Percentiles rank a stretch among this genome's conserved stretches.
Evolutionary conservation across 2,329 filamentous ascomycete genomes (phyloP).

Genomic region (Ophiostoma sp.): DNA sequence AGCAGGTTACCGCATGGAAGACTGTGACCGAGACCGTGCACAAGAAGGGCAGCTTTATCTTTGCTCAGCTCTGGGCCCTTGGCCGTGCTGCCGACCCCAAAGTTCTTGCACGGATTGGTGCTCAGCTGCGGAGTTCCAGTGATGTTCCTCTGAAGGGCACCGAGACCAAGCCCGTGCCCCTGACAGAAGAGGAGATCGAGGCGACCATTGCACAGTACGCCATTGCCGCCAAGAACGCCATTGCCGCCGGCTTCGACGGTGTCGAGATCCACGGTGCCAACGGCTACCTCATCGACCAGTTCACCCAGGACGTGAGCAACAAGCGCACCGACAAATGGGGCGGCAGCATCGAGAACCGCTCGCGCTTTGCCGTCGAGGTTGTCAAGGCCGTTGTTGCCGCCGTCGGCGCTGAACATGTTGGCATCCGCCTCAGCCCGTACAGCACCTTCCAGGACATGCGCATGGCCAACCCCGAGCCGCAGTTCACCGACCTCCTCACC

Average conservation of each 20-base stretch:
- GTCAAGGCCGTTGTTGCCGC: conserved; percentile 45
- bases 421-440: conserved; percentile 51
- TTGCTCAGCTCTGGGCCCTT: conserved; percentile 19
- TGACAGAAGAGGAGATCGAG: conserved; percentile 62
- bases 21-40: conserved; percentile 57
- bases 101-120: conserved; percentile 3
- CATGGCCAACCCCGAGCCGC: conserved; percentile 51
- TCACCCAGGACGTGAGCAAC: conserved; percentile 51
- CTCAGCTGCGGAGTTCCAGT: conserved; percentile 10
- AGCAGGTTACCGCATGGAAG: conserved; percentile 55
- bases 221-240: conserved; percentile 47
- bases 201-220: conserved; percentile 56
- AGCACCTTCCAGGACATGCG: conserved; percentile 52
- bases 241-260: conserved; percentile 61
- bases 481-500: conserved; percentile 48
- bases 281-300: conserved; percentile 67
- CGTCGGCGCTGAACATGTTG: conserved; percentile 46
- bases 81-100: conserved; percentile 10
- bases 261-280: conserved; percentile 73
- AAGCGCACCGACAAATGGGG: conserved; percentile 50
- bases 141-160: conserved; percentile 9
- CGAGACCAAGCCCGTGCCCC: conserved; percentile 37
- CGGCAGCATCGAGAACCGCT: conserved; percentile 50
- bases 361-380: conserved; percentile 48
- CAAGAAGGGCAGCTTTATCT: conserved; percentile 18